A percentile compares a stretch with the other conserved stretches of the same genome.
These are phyloP conservation scores for Stylonectria norvegica DNA, from an alignment of 2,329 filamentous ascomycete species.

Conservation along the genomic window DNA sequence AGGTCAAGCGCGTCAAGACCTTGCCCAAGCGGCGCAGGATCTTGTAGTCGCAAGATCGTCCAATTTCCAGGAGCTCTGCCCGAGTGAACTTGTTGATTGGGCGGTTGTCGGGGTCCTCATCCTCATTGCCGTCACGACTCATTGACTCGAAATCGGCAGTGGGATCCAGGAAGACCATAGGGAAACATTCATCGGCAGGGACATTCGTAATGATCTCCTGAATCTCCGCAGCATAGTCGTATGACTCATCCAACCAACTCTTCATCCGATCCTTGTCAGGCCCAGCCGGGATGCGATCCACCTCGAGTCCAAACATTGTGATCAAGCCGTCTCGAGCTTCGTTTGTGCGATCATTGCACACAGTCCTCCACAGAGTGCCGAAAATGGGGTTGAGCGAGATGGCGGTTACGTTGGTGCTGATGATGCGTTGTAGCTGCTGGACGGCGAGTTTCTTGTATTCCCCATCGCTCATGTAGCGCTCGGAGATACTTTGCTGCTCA, in stretches of 20 bases:
- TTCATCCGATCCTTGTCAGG: conserved; percentile 40
- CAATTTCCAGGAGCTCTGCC: conserved; percentile 49
- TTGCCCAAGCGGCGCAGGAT: conserved; percentile 46
- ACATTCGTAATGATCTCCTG: conserved; percentile 35
- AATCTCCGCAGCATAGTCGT: conserved; percentile 46
- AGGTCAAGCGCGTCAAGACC: conserved; percentile 45
- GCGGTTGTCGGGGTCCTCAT: conserved; percentile 8
- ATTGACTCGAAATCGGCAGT: conserved; percentile 36
- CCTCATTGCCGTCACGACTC: conserved; percentile 20
- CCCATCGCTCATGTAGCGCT: conserved; percentile 38
- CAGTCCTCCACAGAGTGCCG: conserved; percentile 46
- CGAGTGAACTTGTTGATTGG: conserved; percentile 38
- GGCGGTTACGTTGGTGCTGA: conserved; percentile 40
- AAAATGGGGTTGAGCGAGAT: conserved; percentile 50
- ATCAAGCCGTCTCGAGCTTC: conserved; percentile 40
- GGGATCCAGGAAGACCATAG: conserved; percentile 49
- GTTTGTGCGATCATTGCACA: conserved; percentile 45
- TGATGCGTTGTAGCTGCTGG: conserved; percentile 40
- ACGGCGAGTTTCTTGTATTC: conserved; percentile 38
- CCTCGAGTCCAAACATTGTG: conserved; percentile 38
- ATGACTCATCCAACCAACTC: conserved; percentile 49
- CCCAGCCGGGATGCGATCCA: conserved; percentile 33
- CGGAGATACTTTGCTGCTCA: conserved; percentile 34
- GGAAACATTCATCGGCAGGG: conserved; percentile 37
- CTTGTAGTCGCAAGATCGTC: conserved; percentile 46